Percentiles rank a stretch among this genome's conserved stretches.
Evolutionary conservation across 495 filamentous ascomycete species (phyloP).

Genomic region (Penicillium bovifimosum): DNA sequence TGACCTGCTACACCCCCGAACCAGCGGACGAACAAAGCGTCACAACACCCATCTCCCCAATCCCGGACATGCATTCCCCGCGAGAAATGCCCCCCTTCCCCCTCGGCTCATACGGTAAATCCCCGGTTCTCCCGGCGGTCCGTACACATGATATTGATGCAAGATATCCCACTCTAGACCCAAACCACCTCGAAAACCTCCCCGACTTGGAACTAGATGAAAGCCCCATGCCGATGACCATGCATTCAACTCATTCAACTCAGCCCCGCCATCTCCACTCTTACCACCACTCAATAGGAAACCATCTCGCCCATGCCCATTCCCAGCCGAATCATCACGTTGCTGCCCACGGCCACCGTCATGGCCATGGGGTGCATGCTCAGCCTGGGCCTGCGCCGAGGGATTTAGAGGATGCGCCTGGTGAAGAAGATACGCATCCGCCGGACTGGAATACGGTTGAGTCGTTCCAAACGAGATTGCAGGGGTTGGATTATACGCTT

Average conservation of each 20-base stretch:
- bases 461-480: slow-evolving; percentile 19
- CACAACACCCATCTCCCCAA: slow-evolving; percentile 30
- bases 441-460: slow-evolving; percentile 20
- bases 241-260: slow-evolving; percentile 15
- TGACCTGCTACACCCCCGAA: slow-evolving; percentile 39
- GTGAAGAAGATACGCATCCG: slow-evolving; percentile 8
- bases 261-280: neutral
- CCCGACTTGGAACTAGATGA: slow-evolving; percentile 27
- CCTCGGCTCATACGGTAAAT: slow-evolving; percentile 18
- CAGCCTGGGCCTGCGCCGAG: neutral
- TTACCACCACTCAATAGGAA: slow-evolving; percentile 2
- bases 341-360: neutral
- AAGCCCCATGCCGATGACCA: slow-evolving; percentile 12
- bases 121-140: slow-evolving; percentile 1
- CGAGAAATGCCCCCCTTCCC: slow-evolving; percentile 25
- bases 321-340: neutral
- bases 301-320: neutral
- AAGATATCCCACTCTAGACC: slow-evolving; percentile 13
- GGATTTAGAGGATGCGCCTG: slow-evolving; percentile 9
- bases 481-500: slow-evolving; percentile 15
- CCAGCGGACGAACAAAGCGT: slow-evolving; percentile 24
- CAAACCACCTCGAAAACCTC: slow-evolving; percentile 17
- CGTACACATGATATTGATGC: slow-evolving; percentile 7
- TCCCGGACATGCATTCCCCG: slow-evolving; percentile 28
- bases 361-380: neutral